These are phyloP conservation scores for Stephania yunnanensis DNA, from an alignment of 164 flowering plant species.

Conservation along the genomic window DNA sequence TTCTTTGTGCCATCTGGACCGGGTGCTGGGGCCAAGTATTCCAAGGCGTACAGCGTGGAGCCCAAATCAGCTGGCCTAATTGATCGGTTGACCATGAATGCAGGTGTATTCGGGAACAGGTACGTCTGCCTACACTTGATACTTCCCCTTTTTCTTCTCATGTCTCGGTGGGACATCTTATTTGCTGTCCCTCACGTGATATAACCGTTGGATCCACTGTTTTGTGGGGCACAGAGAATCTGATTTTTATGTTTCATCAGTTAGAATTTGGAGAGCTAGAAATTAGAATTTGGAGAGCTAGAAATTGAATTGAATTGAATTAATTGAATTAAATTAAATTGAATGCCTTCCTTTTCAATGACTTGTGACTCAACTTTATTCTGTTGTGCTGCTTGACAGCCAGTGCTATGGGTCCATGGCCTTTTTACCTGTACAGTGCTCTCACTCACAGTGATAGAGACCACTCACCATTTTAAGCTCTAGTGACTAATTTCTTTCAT, in stretches of 20 bases:
- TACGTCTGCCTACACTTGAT: constrained; percentile 10
- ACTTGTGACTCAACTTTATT: background rate
- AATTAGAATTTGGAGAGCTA: too few species aligned
- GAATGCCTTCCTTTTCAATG: background rate
- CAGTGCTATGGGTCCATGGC: background rate
- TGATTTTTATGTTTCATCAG: background rate
- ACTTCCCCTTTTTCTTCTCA: too few species aligned
- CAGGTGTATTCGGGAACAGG: constrained; percentile 65
- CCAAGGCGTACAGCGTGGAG: constrained; percentile 60
- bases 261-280: too few species aligned
- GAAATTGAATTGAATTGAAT: background rate
- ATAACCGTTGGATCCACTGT: background rate
- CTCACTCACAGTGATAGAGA: too few species aligned
- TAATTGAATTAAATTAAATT: background rate
- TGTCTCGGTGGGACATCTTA: background rate
- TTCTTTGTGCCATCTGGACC: constrained; percentile 82
- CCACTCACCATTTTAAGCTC: too few species aligned
- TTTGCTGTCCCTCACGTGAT: background rate
- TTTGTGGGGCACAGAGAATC: background rate
- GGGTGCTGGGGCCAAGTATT: constrained; percentile 37
- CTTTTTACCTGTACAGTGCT: background rate
- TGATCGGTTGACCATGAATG: constrained; percentile 60
- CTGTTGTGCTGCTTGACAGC: background rate
- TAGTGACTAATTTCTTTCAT: too few species aligned
- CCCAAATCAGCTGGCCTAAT: constrained; percentile 54